Evolutionary conservation across 208 protist species (phyloP).

Genomic region (Acanthamoeba divionensis): DNA sequence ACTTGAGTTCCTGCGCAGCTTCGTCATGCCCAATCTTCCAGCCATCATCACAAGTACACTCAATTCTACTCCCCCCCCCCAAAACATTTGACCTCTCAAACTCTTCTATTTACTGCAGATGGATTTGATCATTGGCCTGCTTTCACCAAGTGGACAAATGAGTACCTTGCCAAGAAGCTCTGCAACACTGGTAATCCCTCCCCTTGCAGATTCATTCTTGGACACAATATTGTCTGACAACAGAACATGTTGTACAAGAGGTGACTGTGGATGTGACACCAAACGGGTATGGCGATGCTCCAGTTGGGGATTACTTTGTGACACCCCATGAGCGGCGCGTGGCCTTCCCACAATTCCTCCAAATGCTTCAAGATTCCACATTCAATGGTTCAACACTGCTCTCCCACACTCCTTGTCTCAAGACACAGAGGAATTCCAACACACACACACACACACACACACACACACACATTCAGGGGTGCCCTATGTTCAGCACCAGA

Average conservation of each 20-base stretch:
- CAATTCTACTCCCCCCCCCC: not conserved
- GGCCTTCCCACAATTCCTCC: slow-evolving; percentile 55
- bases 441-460: not conserved
- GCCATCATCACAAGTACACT: slow-evolving; percentile 59
- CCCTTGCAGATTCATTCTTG: not conserved
- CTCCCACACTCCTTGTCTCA: not conserved
- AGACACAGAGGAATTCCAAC: not conserved
- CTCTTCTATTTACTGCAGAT: not conserved
- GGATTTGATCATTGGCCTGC: slow-evolving; percentile 50
- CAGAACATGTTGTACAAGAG: not conserved
- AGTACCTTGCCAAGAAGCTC: slow-evolving; percentile 56
- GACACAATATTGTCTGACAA: not conserved
- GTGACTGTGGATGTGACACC: slow-evolving; percentile 52
- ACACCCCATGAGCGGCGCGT: slow-evolving; percentile 62
- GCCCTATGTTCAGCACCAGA: slow-evolving; percentile 45
- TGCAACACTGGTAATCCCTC: slow-evolving; percentile 12
- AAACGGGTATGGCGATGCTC: slow-evolving; percentile 60
- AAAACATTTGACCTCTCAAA: not conserved
- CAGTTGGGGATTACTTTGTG: slow-evolving; percentile 54
- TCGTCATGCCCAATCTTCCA: slow-evolving; percentile 66
- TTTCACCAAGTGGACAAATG: slow-evolving; percentile 57
- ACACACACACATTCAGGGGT: not conserved
- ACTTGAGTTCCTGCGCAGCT: slow-evolving; percentile 65
- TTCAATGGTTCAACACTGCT: not conserved
- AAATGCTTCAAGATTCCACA: not conserved